A percentile compares a stretch with the other conserved stretches of the same genome.
Evolutionary conservation across 1,139 yeast genomes (phyloP).

Genomic region (Torulaspora globosa): DNA sequence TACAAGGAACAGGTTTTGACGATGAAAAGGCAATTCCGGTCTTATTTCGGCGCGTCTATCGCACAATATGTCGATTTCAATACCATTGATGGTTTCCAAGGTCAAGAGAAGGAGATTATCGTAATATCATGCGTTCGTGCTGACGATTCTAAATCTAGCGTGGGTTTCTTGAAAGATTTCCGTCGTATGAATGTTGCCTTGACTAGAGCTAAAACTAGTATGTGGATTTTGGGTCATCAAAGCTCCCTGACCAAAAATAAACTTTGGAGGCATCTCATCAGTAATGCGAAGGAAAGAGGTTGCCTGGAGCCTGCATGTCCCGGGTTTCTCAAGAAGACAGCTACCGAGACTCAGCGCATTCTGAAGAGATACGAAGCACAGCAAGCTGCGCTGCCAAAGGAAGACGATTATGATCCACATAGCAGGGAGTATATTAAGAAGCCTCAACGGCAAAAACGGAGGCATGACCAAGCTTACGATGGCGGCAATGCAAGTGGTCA

Average conservation of each 20-base stretch:
- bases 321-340: conserved; percentile 36
- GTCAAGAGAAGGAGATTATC: conserved; percentile 93
- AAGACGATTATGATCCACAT: conserved; percentile 28
- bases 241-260: conserved; percentile 56
- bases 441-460: conserved; percentile 5
- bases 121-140: conserved; percentile 95
- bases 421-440: conserved; percentile 6
- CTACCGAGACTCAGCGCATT: conserved; percentile 14
- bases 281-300: conserved; percentile 55
- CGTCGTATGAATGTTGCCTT: conserved; percentile 95
- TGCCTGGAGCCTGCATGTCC: conserved; percentile 35
- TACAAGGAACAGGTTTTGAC: conserved; percentile 79
- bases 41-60: conserved; percentile 59
- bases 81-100: conserved; percentile 97
- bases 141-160: conserved; percentile 49
- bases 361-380: conserved; percentile 11
- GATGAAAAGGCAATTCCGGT: conserved; percentile 53
- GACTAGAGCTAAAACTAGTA: conserved; percentile 86
- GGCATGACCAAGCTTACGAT: conserved; percentile 4
- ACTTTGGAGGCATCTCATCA: conserved; percentile 65
- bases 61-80: conserved; percentile 75
- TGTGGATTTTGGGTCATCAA: conserved; percentile 87
- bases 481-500: conserved; percentile 6
- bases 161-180: conserved; percentile 84
- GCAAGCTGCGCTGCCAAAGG: conserved; percentile 16